phyloP scores from a whole-genome alignment of 768 basidiomycete species.

The Fomitopsis serialis region DNA sequence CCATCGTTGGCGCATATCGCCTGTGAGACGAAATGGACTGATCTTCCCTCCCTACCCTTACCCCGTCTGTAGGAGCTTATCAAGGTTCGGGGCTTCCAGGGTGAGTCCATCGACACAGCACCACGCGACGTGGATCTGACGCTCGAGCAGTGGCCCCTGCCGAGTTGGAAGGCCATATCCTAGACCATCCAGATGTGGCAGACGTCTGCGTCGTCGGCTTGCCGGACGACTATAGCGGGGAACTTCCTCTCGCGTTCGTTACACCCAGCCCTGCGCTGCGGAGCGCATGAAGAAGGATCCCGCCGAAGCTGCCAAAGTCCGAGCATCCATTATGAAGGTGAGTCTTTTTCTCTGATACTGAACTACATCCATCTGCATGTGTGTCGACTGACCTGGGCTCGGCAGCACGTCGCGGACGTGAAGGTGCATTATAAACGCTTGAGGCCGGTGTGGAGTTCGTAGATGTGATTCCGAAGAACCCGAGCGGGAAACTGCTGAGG shows the following conservation, averaged over 20 bases:
- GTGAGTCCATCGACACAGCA: constrained; percentile 6
- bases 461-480: constrained; percentile 27
- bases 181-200: constrained; percentile 40
- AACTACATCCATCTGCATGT: no score
- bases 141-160: constrained; percentile 26
- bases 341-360: constrained; percentile 2
- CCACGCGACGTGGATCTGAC: no score
- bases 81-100: constrained; percentile 66
- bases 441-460: constrained; percentile 34
- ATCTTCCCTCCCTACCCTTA: not conserved
- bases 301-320: constrained; percentile 32
- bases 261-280: constrained; percentile 40
- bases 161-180: constrained; percentile 31
- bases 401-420: constrained; percentile 21
- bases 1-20: no score
- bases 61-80: constrained; percentile 35
- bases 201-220: constrained; percentile 45
- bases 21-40: no score
- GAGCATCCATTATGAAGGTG: constrained; percentile 53
- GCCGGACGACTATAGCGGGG: constrained; percentile 76
- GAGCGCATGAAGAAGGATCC: constrained; percentile 29
- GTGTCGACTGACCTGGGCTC: not conserved
- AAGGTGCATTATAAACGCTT: constrained; percentile 31
- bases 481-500: constrained; percentile 26
- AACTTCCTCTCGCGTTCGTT: constrained; percentile 68